These are phyloP conservation scores for Echium plantagineum DNA, from an alignment of 257 asterid genomes.

Conservation along the genomic window DNA sequence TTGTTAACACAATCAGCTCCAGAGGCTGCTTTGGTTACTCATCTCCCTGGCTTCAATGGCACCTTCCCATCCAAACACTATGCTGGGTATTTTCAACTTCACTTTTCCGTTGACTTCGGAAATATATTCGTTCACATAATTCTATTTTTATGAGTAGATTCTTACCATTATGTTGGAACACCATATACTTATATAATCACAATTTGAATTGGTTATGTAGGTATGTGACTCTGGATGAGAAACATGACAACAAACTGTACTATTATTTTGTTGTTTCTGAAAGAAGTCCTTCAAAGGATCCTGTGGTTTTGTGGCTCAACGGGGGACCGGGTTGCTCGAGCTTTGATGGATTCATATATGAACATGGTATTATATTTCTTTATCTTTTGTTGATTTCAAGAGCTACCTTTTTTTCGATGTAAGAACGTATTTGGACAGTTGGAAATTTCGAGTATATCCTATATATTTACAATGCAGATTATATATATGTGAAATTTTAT, in stretches of 20 bases:
- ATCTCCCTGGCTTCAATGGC: constrained; percentile 69
- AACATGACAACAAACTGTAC: constrained; percentile 54
- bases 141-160: too few species aligned
- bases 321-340: constrained; percentile 99
- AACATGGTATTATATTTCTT: constrained; percentile 50
- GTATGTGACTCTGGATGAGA: constrained; percentile 61
- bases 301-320: constrained; percentile 90
- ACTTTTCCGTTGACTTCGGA: too few species aligned
- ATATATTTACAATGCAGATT: background rate
- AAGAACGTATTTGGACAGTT: background rate
- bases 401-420: constrained; percentile 1
- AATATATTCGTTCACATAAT: too few species aligned
- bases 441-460: background rate
- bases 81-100: constrained; percentile 43
- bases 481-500: too few species aligned
- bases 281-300: constrained; percentile 58
- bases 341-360: constrained; percentile 93
- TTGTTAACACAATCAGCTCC: constrained; percentile 43
- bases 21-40: constrained; percentile 40
- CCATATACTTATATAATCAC: too few species aligned
- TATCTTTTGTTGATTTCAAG: background rate
- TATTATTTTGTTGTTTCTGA: constrained; percentile 89
- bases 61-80: constrained; percentile 71
- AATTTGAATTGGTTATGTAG: constrained; percentile 19
- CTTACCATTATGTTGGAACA: too few species aligned